Evolutionary conservation across 202 grass and related monocot genomes (phyloP).

Genomic region (Carex sylvatica): DNA sequence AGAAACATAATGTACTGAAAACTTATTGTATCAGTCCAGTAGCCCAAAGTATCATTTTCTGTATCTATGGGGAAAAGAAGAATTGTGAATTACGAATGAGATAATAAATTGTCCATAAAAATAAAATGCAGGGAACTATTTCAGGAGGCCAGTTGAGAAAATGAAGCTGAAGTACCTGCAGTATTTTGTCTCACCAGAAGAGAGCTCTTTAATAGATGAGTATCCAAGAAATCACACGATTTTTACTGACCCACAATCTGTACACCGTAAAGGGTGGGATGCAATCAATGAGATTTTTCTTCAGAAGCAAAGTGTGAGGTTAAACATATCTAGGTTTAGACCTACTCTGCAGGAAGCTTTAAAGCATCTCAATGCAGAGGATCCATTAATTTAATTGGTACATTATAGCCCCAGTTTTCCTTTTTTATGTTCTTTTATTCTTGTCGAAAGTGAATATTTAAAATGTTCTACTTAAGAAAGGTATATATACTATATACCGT

Average conservation of each 20-base stretch:
- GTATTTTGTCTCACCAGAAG: slow-evolving; percentile 55
- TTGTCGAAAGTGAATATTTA: slow-evolving; percentile 2
- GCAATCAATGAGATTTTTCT: slow-evolving; percentile 58
- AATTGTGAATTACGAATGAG: neutral
- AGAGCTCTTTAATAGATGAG: slow-evolving; percentile 70
- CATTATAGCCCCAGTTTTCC: neutral
- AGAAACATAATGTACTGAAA: neutral
- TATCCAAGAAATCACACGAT: slow-evolving; percentile 56
- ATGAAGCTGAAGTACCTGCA: slow-evolving; percentile 68
- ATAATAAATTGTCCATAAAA: neutral
- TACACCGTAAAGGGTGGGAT: slow-evolving; percentile 47
- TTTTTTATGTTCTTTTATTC: neutral
- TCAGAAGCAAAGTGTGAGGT: slow-evolving; percentile 72
- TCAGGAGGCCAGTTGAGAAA: slow-evolving; percentile 43
- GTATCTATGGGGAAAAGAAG: neutral
- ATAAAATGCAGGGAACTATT: slow-evolving; percentile 41
- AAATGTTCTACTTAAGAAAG: neutral
- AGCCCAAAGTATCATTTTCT: neutral
- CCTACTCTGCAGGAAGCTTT: slow-evolving; percentile 51
- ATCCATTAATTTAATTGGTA: neutral
- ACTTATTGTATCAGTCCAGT: neutral
- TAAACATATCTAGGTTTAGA: slow-evolving; percentile 55
- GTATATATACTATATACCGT: too few relatives aligned
- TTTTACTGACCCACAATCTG: slow-evolving; percentile 54
- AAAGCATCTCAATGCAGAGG: slow-evolving; percentile 26